These are phyloP conservation scores for Melampsora occidentalis DNA, from an alignment of 1,284 basidiomycete genomes.

Conservation along the genomic window DNA sequence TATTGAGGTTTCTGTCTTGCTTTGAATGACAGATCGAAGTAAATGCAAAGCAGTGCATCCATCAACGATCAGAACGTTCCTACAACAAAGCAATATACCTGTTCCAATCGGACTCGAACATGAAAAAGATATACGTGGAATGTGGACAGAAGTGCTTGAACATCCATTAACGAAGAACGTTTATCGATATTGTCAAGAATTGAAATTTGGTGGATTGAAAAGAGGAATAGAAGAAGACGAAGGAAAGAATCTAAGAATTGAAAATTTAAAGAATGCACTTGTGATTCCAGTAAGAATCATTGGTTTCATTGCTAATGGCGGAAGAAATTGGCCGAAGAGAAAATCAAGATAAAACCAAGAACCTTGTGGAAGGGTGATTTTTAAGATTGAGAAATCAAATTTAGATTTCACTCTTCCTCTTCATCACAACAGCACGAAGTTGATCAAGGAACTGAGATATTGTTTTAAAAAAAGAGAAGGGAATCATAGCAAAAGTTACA, in stretches of 20 bases:
- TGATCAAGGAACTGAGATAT: too few species aligned
- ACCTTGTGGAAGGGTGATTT: too few species aligned
- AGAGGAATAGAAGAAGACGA: neutral
- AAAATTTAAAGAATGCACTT: neutral
- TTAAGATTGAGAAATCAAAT: too few species aligned
- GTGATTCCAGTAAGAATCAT: slow-evolving; percentile 1
- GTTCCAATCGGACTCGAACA: neutral
- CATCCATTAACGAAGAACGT: neutral
- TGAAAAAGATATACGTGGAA: neutral
- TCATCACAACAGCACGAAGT: too few species aligned
- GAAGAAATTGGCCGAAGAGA: too few species aligned
- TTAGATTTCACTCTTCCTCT: too few species aligned
- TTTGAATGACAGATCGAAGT: neutral
- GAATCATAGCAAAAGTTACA: too few species aligned
- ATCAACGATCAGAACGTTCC: neutral
- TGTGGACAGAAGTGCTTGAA: neutral
- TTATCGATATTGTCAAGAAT: slow-evolving; percentile 7
- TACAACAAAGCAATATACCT: neutral
- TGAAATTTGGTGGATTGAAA: neutral
- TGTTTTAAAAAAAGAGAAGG: too few species aligned
- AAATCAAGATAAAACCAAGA: too few species aligned
- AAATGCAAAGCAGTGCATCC: neutral
- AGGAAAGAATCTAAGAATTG: neutral
- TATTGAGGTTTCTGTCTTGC: too few species aligned
- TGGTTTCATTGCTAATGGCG: neutral